Evolutionary conservation across 1,284 basidiomycete genomes (phyloP).

Genomic region (Ganoderma lingzhi): DNA sequence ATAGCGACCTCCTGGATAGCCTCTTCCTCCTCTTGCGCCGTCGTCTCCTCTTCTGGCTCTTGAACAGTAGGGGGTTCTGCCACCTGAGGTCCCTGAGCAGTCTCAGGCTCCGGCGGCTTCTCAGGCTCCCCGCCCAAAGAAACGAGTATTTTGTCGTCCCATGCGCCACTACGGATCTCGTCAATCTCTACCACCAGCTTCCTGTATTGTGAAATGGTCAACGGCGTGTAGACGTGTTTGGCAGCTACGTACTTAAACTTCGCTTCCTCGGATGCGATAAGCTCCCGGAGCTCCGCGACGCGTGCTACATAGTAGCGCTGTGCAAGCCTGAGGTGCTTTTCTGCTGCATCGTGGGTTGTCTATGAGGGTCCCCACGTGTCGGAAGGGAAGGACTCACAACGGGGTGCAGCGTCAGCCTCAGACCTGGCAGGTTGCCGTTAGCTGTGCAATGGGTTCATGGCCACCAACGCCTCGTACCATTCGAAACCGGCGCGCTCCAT

Average conservation of each 20-base stretch:
- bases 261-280: constrained; percentile 76
- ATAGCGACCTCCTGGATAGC: background rate
- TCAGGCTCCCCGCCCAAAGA: constrained; percentile 46
- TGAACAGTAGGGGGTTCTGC: background rate
- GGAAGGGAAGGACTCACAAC: constrained; percentile 25
- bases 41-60: background rate
- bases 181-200: constrained; percentile 73
- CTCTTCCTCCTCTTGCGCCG: constrained; percentile 8
- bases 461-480: constrained; percentile 53
- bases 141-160: constrained; percentile 64
- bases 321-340: constrained; percentile 71
- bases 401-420: constrained; percentile 31
- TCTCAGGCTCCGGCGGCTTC: constrained; percentile 7
- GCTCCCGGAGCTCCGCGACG: constrained; percentile 71
- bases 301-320: constrained; percentile 76
- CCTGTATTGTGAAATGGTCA: constrained; percentile 18
- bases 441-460: background rate
- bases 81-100: constrained; percentile 8
- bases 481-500: constrained; percentile 75
- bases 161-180: constrained; percentile 74
- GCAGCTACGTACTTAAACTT: constrained; percentile 72
- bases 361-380: background rate
- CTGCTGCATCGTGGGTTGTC: constrained; percentile 18
- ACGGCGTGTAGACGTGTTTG: background rate
- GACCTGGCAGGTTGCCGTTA: constrained; percentile 29